These are phyloP conservation scores for Trichophyton verrucosum DNA, from an alignment of 2,329 filamentous ascomycete genomes.

Conservation along the genomic window DNA sequence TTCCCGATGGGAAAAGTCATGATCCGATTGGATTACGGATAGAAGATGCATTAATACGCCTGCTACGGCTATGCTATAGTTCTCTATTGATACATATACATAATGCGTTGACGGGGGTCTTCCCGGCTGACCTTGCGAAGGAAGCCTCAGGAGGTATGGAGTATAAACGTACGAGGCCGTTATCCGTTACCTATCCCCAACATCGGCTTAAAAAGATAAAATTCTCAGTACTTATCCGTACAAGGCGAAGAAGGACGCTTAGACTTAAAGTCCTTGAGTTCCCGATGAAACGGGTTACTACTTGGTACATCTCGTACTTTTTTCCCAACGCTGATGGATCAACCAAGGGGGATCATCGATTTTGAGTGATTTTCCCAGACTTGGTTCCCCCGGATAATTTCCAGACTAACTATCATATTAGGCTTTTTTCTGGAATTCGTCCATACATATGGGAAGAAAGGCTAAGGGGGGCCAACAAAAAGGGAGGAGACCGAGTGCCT, in stretches of 20 bases:
- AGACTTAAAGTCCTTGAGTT: not conserved
- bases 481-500: not conserved
- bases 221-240: not conserved
- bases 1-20: conserved; percentile 1
- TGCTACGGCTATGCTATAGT: not conserved
- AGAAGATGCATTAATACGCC: not conserved
- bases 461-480: not conserved
- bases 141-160: not conserved
- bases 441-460: not conserved
- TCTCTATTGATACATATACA: not conserved
- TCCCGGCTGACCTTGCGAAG: not conserved
- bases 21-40: not conserved
- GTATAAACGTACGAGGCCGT: not conserved
- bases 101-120: not conserved
- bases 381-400: conserved; percentile 3
- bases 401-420: not conserved
- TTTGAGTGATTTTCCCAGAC: not conserved
- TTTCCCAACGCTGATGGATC: not conserved
- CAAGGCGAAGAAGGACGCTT: not conserved
- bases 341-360: not conserved
- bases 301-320: not conserved
- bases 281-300: not conserved
- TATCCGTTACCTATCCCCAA: not conserved
- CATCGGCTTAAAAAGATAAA: not conserved
- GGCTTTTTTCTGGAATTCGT: conserved; percentile 3